Evolutionary conservation across 495 filamentous ascomycete species (phyloP), one percentile per base, ranked within the genome.

Genomic region (Emericellopsis terricola): DNA sequence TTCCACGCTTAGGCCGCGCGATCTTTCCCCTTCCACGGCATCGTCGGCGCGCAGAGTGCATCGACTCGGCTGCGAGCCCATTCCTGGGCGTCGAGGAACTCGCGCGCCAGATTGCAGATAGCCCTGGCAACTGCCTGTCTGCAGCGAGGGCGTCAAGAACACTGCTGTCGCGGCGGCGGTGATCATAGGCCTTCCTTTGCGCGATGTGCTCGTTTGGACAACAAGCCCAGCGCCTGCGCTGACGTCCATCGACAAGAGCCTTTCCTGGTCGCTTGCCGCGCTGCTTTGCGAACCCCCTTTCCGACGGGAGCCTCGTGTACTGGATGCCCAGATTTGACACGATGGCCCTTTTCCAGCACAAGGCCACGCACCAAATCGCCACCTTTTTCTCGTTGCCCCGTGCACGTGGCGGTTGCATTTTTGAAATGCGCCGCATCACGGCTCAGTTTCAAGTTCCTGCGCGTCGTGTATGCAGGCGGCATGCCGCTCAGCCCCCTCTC

Each of bases 121-220:
- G 45, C 8, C 63, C 57, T 0, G 66, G 73, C 1, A 65, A 8
- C 63, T 73, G 35, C 51, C 80, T 8, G 29, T 76, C 35, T 65
- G 66, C 35, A 68, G 56, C 3, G 43, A 42, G 4, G 48, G 44
- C 6, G 60, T 65, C 15, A 55, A 79, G 9, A 39, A 64, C 4
- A 60, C 61, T 15, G 81, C 71, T 15, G 49, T 48, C 15, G 61
- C 69, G 14, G 82, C 80, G 1, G 76, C 75, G 0, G 57, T 60
- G 38, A 58, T 56, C 27, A 68, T 57, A n/a, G 71, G 71, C 7
- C 57, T 89, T 10, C 43, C 58, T 0, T 51, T 47, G 36, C 39
- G 39, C 9, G 41, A 48, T 8, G 43, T 62, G 4, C 52, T 64
- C 17, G 39, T 44, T 18, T 46, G 59, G 20, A 44, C 43, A 29